Evolutionary conservation across 2,329 filamentous ascomycete genomes (phyloP), one percentile per base, ranked within the genome.

Genomic region (Stemphylium vesicarium): DNA sequence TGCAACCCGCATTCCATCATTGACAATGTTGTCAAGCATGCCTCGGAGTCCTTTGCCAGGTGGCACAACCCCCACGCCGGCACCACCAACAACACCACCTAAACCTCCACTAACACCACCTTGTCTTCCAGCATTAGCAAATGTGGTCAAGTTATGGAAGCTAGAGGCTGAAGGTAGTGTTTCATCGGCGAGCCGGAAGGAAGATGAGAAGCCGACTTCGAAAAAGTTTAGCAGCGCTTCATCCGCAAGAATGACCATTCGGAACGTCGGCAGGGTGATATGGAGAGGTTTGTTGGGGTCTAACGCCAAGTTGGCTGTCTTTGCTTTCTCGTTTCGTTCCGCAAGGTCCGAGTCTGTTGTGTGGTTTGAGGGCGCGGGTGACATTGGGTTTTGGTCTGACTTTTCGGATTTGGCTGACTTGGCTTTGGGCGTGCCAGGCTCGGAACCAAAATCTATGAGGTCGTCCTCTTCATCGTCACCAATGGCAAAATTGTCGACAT

Each of bases 171-270:
- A 81, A 33, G 79, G 76, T 29, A 82, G 72, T 2, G 82, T 80
- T 24, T 79, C 79, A 56, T 96, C 90, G 20, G 91, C 88, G 41
- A 97, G 87, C 68, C 91, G 92, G 84, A 99, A 96, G 1, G 92
- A 96, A 46, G 90, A 87, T 0, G 94, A 92, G 78, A 98, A 97
- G 36, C 92, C 96, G 0, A 91, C 91, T 78, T 99, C 95, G 73
- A 99, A 99, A 78, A 99, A 99, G 65, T 96, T 91, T 70, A 99
- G 94, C 5, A 99, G 85, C 0, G 96, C 84, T 75, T 99, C 95
- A 70, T 99, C 95, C 38, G 95, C 95, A 7, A 99, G 85, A 9
- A 99, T 91, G 3, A 99, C 92, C 95, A 99, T 99, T 62, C 95
- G 89, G 83, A 99, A 99, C 0, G 95, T 99, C 1, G 95, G 95